Conservation (phyloP, 305 asterid genomes). For the Solanum aculeatissimum region DNA sequence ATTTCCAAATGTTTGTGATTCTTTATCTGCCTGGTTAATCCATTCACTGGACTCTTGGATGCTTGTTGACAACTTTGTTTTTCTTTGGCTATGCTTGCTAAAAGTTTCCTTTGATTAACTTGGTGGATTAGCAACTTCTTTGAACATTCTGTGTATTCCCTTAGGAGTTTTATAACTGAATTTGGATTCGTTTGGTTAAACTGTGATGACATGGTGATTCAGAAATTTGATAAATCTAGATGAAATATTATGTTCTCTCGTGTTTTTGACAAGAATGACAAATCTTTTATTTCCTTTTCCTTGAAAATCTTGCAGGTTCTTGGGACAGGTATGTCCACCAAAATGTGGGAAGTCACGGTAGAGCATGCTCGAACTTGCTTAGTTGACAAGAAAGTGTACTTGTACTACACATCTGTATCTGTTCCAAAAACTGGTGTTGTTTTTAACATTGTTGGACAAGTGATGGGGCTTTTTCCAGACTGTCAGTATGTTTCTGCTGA, state of each 20-base stretch:
- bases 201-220: not conserved
- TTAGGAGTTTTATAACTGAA: not conserved
- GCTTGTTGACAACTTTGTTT: not conserved
- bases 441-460: conserved; percentile 71
- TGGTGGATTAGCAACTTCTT: not conserved
- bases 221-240: not conserved
- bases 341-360: conserved; percentile 72
- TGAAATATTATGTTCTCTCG: not conserved
- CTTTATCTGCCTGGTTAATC: not conserved
- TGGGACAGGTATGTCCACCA: conserved; percentile 82
- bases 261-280: not conserved
- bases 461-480: conserved; percentile 49
- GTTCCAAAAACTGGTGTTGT: conserved; percentile 48
- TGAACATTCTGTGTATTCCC: not conserved
- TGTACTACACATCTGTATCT: conserved; percentile 37
- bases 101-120: not conserved
- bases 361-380: conserved; percentile 88
- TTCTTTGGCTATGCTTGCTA: not conserved
- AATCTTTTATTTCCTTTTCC: not conserved
- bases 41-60: not conserved
- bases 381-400: conserved; percentile 48
- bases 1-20: not conserved
- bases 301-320: conserved; percentile 51
- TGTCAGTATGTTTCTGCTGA: conserved; percentile 43
- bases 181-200: not conserved